Percentiles rank a stretch among this genome's conserved stretches.
Conservation (phyloP, 2,329 filamentous ascomycete genomes). For the Amylocarpus encephaloides region DNA sequence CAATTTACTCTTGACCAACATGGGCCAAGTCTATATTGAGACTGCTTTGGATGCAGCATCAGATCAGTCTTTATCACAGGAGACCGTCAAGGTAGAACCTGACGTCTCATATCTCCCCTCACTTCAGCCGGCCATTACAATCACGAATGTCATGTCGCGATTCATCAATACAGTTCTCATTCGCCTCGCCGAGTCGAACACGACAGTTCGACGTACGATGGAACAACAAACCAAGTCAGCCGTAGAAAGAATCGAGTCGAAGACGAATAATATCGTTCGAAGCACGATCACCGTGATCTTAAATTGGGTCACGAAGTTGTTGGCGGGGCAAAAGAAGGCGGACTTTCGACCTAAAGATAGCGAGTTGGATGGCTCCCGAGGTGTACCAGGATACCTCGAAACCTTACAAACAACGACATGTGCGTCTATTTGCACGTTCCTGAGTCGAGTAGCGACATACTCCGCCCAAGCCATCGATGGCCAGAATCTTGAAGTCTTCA, state of each 20-base stretch:
- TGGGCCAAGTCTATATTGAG: constrained; percentile 76
- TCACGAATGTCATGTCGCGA: constrained; percentile 87
- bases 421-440: constrained; percentile 71
- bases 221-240: constrained; percentile 56
- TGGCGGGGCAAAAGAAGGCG: constrained; percentile 61
- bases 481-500: constrained; percentile 74
- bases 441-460: constrained; percentile 58
- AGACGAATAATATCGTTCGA: constrained; percentile 62
- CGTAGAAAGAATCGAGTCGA: constrained; percentile 59
- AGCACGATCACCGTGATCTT: constrained; percentile 60
- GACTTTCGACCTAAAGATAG: constrained; percentile 67
- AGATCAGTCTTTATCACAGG: constrained; percentile 69
- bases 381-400: constrained; percentile 50
- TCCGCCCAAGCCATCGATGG: constrained; percentile 69
- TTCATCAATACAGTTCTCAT: constrained; percentile 88
- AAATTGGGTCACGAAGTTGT: constrained; percentile 56
- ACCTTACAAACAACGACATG: constrained; percentile 83
- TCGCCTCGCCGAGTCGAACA: constrained; percentile 80
- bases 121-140: constrained; percentile 75
- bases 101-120: constrained; percentile 78
- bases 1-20: constrained; percentile 74
- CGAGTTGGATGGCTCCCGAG: constrained; percentile 40
- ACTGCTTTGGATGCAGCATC: constrained; percentile 62
- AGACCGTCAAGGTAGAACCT: constrained; percentile 75
- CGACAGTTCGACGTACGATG: constrained; percentile 72